A percentile compares a stretch with the other conserved stretches of the same genome.
phyloP scores from a whole-genome alignment of 108 stramenopile genomes.

The Skeletonema menzelii region DNA sequence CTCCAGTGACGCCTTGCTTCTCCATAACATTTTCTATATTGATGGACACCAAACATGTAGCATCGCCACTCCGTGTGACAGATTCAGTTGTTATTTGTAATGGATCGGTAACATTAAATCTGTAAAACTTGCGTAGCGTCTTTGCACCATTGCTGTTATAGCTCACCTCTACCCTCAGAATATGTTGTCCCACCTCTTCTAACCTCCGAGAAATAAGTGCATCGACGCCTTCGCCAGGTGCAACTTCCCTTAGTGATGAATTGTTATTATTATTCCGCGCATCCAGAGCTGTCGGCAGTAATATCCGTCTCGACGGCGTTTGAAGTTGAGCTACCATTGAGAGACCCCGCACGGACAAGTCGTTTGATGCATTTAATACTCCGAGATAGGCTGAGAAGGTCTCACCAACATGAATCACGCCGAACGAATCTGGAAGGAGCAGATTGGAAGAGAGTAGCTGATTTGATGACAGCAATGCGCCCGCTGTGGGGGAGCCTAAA shows the following conservation, averaged over 20 bases:
- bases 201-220: constrained; percentile 75
- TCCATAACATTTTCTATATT: constrained; percentile 61
- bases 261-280: constrained; percentile 23
- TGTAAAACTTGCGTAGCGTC: constrained; percentile 84
- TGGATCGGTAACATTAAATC: constrained; percentile 79
- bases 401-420: constrained; percentile 80
- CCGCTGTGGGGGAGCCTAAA: constrained; percentile 44
- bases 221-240: constrained; percentile 63
- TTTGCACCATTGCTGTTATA: constrained; percentile 63
- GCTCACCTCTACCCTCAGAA: constrained; percentile 80
- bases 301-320: constrained; percentile 72
- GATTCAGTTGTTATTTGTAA: constrained; percentile 45
- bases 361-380: constrained; percentile 58
- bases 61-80: constrained; percentile 58
- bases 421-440: constrained; percentile 83
- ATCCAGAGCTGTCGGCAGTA: constrained; percentile 59
- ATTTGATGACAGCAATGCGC: constrained; percentile 23
- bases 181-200: constrained; percentile 84
- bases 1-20: constrained; percentile 20
- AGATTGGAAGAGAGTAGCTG: constrained; percentile 52
- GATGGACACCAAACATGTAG: constrained; percentile 61
- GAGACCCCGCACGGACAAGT: constrained; percentile 53
- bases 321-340: constrained; percentile 77
- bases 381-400: constrained; percentile 86
- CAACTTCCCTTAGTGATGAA: constrained; percentile 30